Evolutionary conservation across 208 protist species (phyloP).

Genomic region (Hexamita inflata): DNA sequence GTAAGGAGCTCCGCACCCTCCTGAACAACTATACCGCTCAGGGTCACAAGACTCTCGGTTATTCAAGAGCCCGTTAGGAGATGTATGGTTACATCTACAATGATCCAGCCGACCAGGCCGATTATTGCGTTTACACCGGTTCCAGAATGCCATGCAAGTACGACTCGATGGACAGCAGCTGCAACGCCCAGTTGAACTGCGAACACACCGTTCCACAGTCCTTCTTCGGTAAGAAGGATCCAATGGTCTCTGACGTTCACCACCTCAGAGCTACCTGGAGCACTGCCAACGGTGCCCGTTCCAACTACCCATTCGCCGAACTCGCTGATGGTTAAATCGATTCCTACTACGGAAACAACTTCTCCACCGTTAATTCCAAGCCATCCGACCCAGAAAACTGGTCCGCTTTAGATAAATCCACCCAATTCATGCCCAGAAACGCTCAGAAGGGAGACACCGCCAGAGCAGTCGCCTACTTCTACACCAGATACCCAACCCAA

Average conservation of each 20-base stretch:
- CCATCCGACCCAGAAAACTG: too few species aligned
- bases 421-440: too few species aligned
- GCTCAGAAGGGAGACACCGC: too few species aligned
- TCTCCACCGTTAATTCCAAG: too few species aligned
- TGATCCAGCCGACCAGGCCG: neutral
- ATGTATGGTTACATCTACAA: constrained; percentile 2
- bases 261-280: neutral
- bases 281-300: neutral
- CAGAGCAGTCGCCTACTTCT: too few species aligned
- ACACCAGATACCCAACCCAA: too few species aligned
- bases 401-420: too few species aligned
- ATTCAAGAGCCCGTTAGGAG: neutral
- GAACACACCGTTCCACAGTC: neutral
- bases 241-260: neutral
- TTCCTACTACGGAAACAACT: too few species aligned
- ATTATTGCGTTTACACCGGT: neutral
- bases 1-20: too few species aligned
- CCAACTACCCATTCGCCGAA: neutral
- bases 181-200: neutral
- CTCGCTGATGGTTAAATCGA: too few species aligned
- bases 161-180: neutral
- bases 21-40: too few species aligned
- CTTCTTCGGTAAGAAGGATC: neutral
- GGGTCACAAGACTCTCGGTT: neutral
- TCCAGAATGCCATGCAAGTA: neutral